Conservation (phyloP, 2,329 filamentous ascomycete genomes). For the Botrytis fragariae region DNA sequence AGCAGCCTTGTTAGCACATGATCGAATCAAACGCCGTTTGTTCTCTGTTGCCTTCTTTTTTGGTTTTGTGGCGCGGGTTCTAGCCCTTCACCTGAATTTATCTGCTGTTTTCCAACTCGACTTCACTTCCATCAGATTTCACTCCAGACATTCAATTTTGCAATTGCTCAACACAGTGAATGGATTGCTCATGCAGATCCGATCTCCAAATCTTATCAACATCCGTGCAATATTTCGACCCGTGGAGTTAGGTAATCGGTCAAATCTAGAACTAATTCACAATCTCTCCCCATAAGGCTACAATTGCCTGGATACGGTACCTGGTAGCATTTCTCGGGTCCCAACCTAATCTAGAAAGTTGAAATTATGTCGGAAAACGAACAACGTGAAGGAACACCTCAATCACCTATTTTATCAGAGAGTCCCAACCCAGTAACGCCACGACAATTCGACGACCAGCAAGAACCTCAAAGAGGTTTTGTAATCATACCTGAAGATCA, state of each 20-base stretch:
- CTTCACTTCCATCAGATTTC: background rate
- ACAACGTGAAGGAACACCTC: slow-evolving; percentile 14
- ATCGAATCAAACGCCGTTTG: background rate
- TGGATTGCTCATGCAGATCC: background rate
- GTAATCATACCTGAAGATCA: slow-evolving; percentile 31
- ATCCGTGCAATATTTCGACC: background rate
- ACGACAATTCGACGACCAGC: slow-evolving; percentile 20
- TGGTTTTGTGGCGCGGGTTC: background rate
- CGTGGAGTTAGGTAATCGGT: background rate
- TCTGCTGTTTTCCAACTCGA: background rate
- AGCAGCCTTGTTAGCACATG: slow-evolving; percentile 15
- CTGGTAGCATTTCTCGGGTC: slow-evolving; percentile 1
- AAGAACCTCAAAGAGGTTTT: slow-evolving; percentile 24
- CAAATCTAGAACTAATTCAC: slow-evolving; percentile 3
- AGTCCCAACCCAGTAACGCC: slow-evolving; percentile 23
- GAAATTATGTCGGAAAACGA: slow-evolving; percentile 18
- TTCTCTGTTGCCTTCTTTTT: slow-evolving; percentile 1
- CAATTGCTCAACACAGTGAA: background rate
- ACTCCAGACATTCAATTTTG: background rate
- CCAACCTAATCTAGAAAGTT: background rate
- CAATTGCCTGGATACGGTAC: background rate
- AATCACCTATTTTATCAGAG: slow-evolving; percentile 25
- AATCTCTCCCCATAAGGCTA: background rate
- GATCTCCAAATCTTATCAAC: background rate
- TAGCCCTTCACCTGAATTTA: background rate